Evolutionary conservation across 352 stramenopile species (phyloP).

Genomic region (Thalassiosira ordinaria): DNA sequence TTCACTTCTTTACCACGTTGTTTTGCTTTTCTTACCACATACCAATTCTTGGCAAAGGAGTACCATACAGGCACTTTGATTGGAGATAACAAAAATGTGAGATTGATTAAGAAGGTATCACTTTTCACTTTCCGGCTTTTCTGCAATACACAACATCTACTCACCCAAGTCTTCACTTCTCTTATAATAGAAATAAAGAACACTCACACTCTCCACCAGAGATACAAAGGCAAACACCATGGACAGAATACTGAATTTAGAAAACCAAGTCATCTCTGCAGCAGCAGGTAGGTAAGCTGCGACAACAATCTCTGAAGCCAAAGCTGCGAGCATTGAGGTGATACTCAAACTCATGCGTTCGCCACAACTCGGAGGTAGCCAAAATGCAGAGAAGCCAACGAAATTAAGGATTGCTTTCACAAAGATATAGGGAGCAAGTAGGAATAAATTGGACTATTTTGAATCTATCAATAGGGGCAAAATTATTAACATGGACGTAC

Average conservation of each 20-base stretch:
- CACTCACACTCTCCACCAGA: conserved; percentile 43
- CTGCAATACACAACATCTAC: not conserved
- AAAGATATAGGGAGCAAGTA: too few species aligned
- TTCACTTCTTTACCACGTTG: not conserved
- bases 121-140: too few species aligned
- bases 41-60: conserved; percentile 3
- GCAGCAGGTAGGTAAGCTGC: conserved; percentile 35
- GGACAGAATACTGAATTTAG: conserved; percentile 44
- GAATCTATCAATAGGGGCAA: too few species aligned
- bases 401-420: conserved; percentile 44
- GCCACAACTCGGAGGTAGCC: conserved; percentile 50
- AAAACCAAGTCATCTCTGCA: conserved; percentile 53
- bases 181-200: conserved; percentile 35
- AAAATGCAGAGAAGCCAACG: conserved; percentile 54
- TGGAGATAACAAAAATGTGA: not conserved
- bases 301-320: conserved; percentile 57
- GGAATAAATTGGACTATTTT: too few species aligned
- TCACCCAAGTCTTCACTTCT: conserved; percentile 1
- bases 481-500: too few species aligned
- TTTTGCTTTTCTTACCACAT: not conserved
- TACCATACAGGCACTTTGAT: conserved; percentile 6
- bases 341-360: conserved; percentile 60
- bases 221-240: conserved; percentile 39
- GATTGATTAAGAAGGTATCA: too few species aligned
- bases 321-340: conserved; percentile 50